phyloP scores from a whole-genome alignment of 164 flowering plant genomes.

The Platanus orientalis region DNA sequence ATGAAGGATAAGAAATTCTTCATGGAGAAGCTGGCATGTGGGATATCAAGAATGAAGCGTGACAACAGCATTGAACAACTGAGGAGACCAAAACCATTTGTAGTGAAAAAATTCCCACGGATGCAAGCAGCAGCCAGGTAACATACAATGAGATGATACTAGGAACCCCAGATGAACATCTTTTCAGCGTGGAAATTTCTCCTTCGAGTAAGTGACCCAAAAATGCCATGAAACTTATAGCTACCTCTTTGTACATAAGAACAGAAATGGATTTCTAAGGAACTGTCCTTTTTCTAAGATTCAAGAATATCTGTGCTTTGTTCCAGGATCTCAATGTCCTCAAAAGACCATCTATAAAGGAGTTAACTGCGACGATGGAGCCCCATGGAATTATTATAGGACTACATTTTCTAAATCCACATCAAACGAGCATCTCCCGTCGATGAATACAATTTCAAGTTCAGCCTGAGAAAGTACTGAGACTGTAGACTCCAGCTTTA shows the following conservation, averaged over 20 bases:
- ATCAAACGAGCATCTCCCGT: slow-evolving; percentile 16
- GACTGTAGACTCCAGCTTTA: slow-evolving; percentile 3
- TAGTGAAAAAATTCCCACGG: slow-evolving; percentile 2
- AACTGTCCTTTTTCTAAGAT: too few species aligned
- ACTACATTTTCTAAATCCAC: too few species aligned
- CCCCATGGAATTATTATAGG: slow-evolving; percentile 4
- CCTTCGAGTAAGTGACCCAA: slow-evolving; percentile 27
- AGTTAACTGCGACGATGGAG: slow-evolving; percentile 12
- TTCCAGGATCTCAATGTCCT: slow-evolving; percentile 16
- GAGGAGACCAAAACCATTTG: slow-evolving; percentile 29
- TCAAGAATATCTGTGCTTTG: background rate
- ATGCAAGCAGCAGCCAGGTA: slow-evolving; percentile 19
- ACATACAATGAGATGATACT: slow-evolving; percentile 55
- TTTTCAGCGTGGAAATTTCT: slow-evolving; percentile 29
- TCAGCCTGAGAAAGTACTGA: slow-evolving; percentile 6
- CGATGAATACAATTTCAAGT: too few species aligned
- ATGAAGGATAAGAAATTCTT: slow-evolving; percentile 51
- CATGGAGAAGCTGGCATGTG: too few species aligned
- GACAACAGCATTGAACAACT: slow-evolving; percentile 40
- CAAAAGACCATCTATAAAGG: too few species aligned
- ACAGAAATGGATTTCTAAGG: too few species aligned
- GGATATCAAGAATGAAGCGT: too few species aligned
- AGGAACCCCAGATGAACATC: slow-evolving; percentile 31
- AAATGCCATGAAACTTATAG: too few species aligned
- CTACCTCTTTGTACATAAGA: too few species aligned